Percentiles rank a stretch among this genome's conserved stretches.
Evolutionary conservation across 345 rosid species (phyloP).

Genomic region (Orychophragmus violaceus): DNA sequence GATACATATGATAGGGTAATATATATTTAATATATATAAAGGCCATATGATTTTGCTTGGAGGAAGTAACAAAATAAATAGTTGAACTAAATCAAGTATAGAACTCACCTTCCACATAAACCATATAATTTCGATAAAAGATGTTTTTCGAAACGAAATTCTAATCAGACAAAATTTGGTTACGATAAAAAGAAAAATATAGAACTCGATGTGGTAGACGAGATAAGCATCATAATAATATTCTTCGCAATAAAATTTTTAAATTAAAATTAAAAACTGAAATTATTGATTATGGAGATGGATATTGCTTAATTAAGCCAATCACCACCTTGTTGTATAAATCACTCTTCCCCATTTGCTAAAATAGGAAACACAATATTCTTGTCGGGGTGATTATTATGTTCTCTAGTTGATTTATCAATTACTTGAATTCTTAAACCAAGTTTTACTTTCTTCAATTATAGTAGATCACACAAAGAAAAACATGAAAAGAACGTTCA

Average conservation of each 20-base stretch:
- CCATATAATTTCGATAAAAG: background rate
- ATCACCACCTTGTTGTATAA: conserved; percentile 1
- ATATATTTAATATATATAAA: background rate
- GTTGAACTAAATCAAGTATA: background rate
- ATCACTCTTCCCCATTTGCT: conserved; percentile 26
- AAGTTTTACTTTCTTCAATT: conserved; percentile 6
- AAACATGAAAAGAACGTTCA: conserved; percentile 2
- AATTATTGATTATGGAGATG: background rate
- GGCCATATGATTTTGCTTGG: background rate
- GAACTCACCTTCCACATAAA: background rate
- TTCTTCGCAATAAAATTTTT: background rate
- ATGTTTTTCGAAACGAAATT: no score
- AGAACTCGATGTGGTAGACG: background rate
- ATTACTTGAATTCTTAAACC: background rate
- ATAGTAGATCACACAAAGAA: background rate
- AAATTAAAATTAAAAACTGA: background rate
- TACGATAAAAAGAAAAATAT: no score
- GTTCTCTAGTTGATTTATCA: conserved; percentile 11
- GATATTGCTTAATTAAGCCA: conserved; percentile 9
- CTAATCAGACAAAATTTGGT: no score
- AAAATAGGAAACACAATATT: conserved; percentile 9
- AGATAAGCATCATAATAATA: background rate
- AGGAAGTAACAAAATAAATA: background rate
- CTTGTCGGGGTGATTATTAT: conserved; percentile 20
- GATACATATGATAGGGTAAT: background rate